Percentiles rank a stretch among this genome's conserved stretches.
These are phyloP conservation scores for Oxalis stricta DNA, from an alignment of 441 rosid species.

Conservation along the genomic window DNA sequence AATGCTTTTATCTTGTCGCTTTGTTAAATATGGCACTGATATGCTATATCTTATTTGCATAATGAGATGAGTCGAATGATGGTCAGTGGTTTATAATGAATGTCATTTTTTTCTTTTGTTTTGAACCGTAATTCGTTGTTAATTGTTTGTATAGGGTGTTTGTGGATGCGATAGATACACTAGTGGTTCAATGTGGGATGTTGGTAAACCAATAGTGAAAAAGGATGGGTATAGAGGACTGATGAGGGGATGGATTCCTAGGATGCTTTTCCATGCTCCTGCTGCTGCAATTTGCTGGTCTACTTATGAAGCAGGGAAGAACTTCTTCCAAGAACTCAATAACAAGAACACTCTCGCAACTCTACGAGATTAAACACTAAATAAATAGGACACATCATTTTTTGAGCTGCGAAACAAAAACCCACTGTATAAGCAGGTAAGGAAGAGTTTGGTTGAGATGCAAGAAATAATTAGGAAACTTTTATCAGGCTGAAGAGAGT, in stretches of 20 bases:
- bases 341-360: conserved; percentile 17
- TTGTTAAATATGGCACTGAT: no score
- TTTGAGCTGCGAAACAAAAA: background rate
- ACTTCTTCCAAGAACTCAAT: conserved; percentile 54
- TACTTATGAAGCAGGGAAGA: conserved; percentile 63
- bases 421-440: conserved; percentile 11
- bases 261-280: conserved; percentile 98
- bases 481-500: background rate
- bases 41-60: no score
- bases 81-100: background rate
- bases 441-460: conserved; percentile 8
- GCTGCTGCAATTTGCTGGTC: conserved; percentile 99
- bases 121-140: background rate
- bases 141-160: conserved; percentile 53
- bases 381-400: background rate
- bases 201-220: conserved; percentile 38
- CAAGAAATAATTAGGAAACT: background rate
- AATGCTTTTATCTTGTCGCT: no score
- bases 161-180: conserved; percentile 89
- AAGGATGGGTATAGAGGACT: conserved; percentile 88
- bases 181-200: conserved; percentile 57
- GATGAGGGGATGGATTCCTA: conserved; percentile 85
- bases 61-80: background rate
- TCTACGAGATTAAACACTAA: conserved; percentile 19
- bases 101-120: no score